Conservation (phyloP, 306 rosid species). For the Vicia faba region DNA sequence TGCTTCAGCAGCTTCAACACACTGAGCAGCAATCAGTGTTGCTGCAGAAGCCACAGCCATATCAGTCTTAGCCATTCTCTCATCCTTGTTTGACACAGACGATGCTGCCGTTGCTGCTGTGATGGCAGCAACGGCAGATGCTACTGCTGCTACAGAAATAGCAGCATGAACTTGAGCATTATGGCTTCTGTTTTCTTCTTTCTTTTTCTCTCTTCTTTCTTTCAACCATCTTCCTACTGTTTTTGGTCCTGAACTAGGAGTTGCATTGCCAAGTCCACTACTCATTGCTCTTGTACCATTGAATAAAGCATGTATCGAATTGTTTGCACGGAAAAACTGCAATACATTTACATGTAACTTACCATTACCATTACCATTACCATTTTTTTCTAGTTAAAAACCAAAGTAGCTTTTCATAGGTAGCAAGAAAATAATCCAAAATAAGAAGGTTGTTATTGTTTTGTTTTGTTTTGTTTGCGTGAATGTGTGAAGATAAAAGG, state of each 20-base stretch:
- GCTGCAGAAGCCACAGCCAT: slow-evolving; percentile 96
- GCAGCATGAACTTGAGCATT: slow-evolving; percentile 95
- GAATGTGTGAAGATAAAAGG: slow-evolving; percentile 25
- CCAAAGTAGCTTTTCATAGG: slow-evolving; percentile 26
- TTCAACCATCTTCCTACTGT: slow-evolving; percentile 98
- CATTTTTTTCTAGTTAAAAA: slow-evolving; percentile 25
- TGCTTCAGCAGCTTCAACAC: slow-evolving; percentile 94
- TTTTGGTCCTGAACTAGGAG: slow-evolving; percentile 66
- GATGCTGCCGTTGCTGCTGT: slow-evolving; percentile 88
- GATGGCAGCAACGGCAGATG: slow-evolving; percentile 83
- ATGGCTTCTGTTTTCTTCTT: slow-evolving; percentile 87
- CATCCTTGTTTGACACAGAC: slow-evolving; percentile 56
- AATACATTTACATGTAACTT: slow-evolving; percentile 11
- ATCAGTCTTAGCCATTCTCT: slow-evolving; percentile 67
- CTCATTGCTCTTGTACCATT: slow-evolving; percentile 65
- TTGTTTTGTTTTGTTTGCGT: slow-evolving; percentile 22
- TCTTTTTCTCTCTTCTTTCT: slow-evolving; percentile 92
- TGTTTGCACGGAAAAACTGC: slow-evolving; percentile 84
- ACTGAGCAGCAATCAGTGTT: slow-evolving; percentile 88
- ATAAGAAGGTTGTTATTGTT: slow-evolving; percentile 8
- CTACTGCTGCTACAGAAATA: slow-evolving; percentile 86
- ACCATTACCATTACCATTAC: background rate
- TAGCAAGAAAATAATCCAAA: slow-evolving; percentile 30
- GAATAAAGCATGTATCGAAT: slow-evolving; percentile 77
- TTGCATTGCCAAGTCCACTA: slow-evolving; percentile 46